Evolutionary conservation across 2,329 filamentous ascomycete genomes (phyloP).

Genomic region (Xylariaceae sp.): DNA sequence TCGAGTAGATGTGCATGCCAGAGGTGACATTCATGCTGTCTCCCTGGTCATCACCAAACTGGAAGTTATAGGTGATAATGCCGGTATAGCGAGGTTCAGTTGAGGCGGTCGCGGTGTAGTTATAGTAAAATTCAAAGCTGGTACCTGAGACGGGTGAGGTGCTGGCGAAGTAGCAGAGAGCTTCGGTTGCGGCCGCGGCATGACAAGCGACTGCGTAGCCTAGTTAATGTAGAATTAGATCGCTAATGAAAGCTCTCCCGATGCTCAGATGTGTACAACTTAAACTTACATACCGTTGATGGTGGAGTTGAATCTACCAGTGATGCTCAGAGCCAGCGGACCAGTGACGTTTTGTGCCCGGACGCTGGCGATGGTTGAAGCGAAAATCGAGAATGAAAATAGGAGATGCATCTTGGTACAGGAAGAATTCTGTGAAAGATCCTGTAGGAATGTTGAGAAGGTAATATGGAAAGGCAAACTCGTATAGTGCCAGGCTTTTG

Average conservation of each 20-base stretch:
- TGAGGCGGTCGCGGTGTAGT: conserved; percentile 17
- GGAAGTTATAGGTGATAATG: conserved; percentile 18
- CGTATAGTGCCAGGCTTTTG: too few species aligned
- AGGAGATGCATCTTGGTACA: conserved; percentile 4
- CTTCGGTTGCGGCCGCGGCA: conserved; percentile 22
- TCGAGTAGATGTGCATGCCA: conserved; percentile 11
- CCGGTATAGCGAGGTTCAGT: conserved; percentile 2
- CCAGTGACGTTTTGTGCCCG: conserved; percentile 21
- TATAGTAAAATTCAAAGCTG: conserved; percentile 23
- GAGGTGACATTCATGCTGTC: conserved; percentile 5
- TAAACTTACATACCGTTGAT: conserved; percentile 20
- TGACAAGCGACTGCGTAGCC: conserved; percentile 24
- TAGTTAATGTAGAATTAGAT: conserved; percentile 5
- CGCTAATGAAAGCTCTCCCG: not conserved
- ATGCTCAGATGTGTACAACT: not conserved
- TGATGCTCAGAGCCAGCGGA: conserved; percentile 21
- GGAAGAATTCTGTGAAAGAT: too few species aligned
- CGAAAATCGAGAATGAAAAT: conserved; percentile 8
- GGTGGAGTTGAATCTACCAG: conserved; percentile 18
- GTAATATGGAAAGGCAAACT: too few species aligned
- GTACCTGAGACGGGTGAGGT: conserved; percentile 6
- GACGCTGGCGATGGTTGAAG: conserved; percentile 15
- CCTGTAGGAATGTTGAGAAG: too few species aligned
- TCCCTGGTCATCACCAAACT: conserved; percentile 6
- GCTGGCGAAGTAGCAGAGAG: conserved; percentile 20